phyloP scores from a whole-genome alignment of 352 stramenopile species.

The Globisporangium middletonii region DNA sequence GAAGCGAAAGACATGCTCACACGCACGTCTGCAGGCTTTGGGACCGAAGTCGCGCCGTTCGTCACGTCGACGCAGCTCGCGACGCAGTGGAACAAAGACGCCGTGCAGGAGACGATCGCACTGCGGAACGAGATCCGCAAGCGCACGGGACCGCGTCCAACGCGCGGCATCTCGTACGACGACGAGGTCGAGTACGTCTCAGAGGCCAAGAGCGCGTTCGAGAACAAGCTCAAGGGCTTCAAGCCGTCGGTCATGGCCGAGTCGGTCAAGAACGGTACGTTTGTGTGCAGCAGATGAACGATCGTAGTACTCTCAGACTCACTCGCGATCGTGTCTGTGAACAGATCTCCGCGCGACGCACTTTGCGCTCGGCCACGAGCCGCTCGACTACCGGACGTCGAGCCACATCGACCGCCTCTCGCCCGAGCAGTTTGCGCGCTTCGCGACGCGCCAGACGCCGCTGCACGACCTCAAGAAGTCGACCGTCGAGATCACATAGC shows the following conservation, averaged over 20 bases:
- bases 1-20: conserved; percentile 53
- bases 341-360: conserved; percentile 75
- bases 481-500: conserved; percentile 54
- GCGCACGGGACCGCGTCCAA: conserved; percentile 44
- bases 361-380: conserved; percentile 60
- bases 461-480: conserved; percentile 67
- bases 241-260: conserved; percentile 72
- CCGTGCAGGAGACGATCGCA: conserved; percentile 45
- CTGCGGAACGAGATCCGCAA: conserved; percentile 65
- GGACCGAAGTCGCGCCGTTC: conserved; percentile 42
- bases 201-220: conserved; percentile 60
- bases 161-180: conserved; percentile 65
- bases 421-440: conserved; percentile 51
- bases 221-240: conserved; percentile 65
- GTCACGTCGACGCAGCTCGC: conserved; percentile 62
- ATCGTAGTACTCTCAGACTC: neutral
- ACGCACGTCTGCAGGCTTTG: conserved; percentile 52
- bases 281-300: neutral
- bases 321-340: neutral
- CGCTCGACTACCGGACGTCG: conserved; percentile 62
- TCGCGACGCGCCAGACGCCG: conserved; percentile 32
- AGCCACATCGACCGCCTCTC: conserved; percentile 53
- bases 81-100: conserved; percentile 57
- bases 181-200: conserved; percentile 77
- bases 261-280: conserved; percentile 68